Percentiles rank a stretch among this genome's conserved stretches.
Evolutionary conservation across 148 eudicot species (phyloP).

Genomic region (Camellia japonica): DNA sequence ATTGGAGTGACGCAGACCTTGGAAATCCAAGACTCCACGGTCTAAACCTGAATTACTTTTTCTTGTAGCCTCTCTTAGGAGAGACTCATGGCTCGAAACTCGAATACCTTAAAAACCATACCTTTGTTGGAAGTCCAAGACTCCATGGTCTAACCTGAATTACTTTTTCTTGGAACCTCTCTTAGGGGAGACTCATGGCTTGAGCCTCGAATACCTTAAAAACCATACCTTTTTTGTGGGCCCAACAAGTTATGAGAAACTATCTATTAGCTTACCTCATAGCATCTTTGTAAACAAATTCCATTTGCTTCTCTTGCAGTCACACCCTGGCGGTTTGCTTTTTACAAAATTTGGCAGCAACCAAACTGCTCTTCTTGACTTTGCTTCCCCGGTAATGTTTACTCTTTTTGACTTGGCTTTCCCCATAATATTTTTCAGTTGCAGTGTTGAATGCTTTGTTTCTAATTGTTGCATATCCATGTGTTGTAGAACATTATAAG

Average conservation of each 20-base stretch:
- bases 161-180: not conserved
- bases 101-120: not conserved
- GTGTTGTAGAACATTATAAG: not conserved
- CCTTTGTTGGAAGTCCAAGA: not conserved
- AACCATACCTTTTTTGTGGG: not conserved
- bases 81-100: not conserved
- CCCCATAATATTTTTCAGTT: constrained; percentile 2
- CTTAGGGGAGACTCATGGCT: not conserved
- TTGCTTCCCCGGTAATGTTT: constrained; percentile 73
- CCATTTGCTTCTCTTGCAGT: constrained; percentile 45
- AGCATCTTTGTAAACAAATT: constrained; percentile 10
- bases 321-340: constrained; percentile 84
- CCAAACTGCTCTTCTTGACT: constrained; percentile 89
- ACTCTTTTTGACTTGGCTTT: constrained; percentile 3
- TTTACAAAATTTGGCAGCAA: constrained; percentile 90
- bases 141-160: not conserved
- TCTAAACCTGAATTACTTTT: not conserved
- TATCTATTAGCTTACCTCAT: not conserved
- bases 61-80: not conserved
- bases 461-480: not conserved
- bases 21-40: not conserved
- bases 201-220: not conserved
- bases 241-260: not conserved
- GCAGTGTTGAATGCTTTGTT: constrained; percentile 6
- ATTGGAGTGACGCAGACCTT: not conserved